These are phyloP conservation scores for Fusarium sp. DNA, from an alignment of 2,329 filamentous ascomycete species.

Conservation along the genomic window DNA sequence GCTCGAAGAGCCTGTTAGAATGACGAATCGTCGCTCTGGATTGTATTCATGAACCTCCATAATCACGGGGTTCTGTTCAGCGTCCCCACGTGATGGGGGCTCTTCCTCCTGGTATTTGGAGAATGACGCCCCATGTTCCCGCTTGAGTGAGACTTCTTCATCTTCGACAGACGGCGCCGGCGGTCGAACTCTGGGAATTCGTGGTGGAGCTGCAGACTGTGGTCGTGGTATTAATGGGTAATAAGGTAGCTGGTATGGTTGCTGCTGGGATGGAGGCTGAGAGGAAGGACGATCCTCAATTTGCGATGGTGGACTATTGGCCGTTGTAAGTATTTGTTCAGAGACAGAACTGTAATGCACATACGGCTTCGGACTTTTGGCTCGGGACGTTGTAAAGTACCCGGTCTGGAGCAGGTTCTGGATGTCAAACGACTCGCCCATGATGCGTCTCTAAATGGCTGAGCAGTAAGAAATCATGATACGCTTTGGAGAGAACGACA, in stretches of 20 bases:
- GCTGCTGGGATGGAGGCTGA: conserved; percentile 30
- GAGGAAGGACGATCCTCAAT: conserved; percentile 34
- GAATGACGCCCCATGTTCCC: conserved; percentile 63
- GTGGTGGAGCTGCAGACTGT: conserved; percentile 28
- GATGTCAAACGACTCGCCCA: conserved; percentile 59
- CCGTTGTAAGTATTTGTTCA: conserved; percentile 26
- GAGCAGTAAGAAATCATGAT: conserved; percentile 40
- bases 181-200: conserved; percentile 57
- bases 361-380: conserved; percentile 49
- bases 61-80: conserved; percentile 77
- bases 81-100: conserved; percentile 68
- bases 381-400: conserved; percentile 62
- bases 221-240: conserved; percentile 31
- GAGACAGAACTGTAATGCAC: conserved; percentile 6
- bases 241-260: conserved; percentile 36
- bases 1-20: conserved; percentile 57
- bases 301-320: conserved; percentile 35
- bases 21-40: conserved; percentile 73
- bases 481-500: conserved; percentile 25
- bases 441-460: conserved; percentile 48
- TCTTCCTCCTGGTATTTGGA: conserved; percentile 60
- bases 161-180: conserved; percentile 77
- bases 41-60: conserved; percentile 70
- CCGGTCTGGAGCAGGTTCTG: conserved; percentile 62
- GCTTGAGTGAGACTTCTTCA: conserved; percentile 70